phyloP scores from a whole-genome alignment of 2,329 filamentous ascomycete genomes.

The Neonectria punicea region DNA sequence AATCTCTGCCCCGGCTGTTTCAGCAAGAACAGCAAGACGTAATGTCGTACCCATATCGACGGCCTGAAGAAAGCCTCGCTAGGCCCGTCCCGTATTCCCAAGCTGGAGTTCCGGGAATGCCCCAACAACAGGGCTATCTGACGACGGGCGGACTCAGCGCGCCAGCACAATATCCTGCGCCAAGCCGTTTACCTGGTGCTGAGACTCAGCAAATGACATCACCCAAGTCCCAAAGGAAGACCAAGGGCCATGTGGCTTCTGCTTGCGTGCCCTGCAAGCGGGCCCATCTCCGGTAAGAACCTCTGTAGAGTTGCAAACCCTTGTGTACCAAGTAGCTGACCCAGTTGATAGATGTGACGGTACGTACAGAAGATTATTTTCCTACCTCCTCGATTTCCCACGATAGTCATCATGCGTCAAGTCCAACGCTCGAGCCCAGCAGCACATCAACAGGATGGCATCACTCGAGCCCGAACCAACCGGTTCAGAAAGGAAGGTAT shows the following conservation, averaged over 20 bases:
- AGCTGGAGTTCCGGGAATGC: conserved; percentile 27
- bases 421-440: neutral
- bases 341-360: conserved; percentile 65
- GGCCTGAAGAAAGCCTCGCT: conserved; percentile 38
- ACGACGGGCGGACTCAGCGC: conserved; percentile 32
- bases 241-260: conserved; percentile 84
- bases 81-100: conserved; percentile 42
- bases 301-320: neutral
- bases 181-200: conserved; percentile 49
- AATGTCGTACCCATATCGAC: conserved; percentile 41
- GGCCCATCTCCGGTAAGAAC: conserved; percentile 75
- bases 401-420: neutral
- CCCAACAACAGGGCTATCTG: conserved; percentile 38
- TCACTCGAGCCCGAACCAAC: neutral
- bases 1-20: conserved; percentile 41
- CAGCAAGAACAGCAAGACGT: conserved; percentile 41
- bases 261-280: conserved; percentile 88
- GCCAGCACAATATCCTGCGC: conserved; percentile 35
- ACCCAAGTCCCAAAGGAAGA: conserved; percentile 72
- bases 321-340: conserved; percentile 26
- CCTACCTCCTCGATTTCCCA: conserved; percentile 7
- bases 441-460: neutral
- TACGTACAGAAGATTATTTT: conserved; percentile 57
- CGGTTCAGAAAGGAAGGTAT: no score
- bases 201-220: conserved; percentile 62